phyloP scores from a whole-genome alignment of 2,329 filamentous ascomycete genomes.

The Tolypocladium guangdongense region DNA sequence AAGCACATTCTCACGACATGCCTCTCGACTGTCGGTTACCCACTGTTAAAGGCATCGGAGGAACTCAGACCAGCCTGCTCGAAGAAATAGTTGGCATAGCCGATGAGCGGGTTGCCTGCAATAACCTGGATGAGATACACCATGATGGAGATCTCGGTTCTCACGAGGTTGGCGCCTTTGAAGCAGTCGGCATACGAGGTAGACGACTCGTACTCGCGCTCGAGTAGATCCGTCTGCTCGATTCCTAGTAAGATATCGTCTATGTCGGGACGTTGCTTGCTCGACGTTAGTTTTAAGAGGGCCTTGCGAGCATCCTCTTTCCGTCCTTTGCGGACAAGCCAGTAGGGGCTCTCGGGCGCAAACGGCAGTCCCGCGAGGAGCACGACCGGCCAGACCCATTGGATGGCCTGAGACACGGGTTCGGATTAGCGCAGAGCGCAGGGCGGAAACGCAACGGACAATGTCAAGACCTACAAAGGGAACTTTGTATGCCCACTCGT shows the following conservation, averaged over 20 bases:
- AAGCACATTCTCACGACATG: too few relatives aligned
- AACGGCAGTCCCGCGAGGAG: conserved; percentile 34
- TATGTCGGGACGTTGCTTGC: conserved; percentile 9
- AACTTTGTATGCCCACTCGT: conserved; percentile 33
- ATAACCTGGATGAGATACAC: conserved; percentile 56
- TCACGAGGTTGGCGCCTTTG: conserved; percentile 34
- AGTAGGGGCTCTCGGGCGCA: conserved; percentile 39
- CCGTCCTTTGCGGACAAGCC: conserved; percentile 32
- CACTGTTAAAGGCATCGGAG: conserved; percentile 11
- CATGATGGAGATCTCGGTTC: conserved; percentile 46
- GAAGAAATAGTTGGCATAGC: conserved; percentile 42
- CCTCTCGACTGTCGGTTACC: neutral
- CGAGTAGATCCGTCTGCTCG: conserved; percentile 44
- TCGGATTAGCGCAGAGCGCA: neutral
- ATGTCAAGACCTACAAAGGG: conserved; percentile 10
- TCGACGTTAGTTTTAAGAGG: conserved; percentile 31
- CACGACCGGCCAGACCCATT: conserved; percentile 38
- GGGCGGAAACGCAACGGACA: neutral
- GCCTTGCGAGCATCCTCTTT: conserved; percentile 28
- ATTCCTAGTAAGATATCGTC: conserved; percentile 41
- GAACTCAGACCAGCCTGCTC: conserved; percentile 18
- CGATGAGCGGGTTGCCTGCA: conserved; percentile 52
- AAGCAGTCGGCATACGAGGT: conserved; percentile 41
- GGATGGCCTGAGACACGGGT: conserved; percentile 23
- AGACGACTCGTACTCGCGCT: conserved; percentile 37